Percentiles rank a stretch among this genome's conserved stretches.
Evolutionary conservation across 2,329 filamentous ascomycete genomes (phyloP).

Genomic region (Penicillium freii): DNA sequence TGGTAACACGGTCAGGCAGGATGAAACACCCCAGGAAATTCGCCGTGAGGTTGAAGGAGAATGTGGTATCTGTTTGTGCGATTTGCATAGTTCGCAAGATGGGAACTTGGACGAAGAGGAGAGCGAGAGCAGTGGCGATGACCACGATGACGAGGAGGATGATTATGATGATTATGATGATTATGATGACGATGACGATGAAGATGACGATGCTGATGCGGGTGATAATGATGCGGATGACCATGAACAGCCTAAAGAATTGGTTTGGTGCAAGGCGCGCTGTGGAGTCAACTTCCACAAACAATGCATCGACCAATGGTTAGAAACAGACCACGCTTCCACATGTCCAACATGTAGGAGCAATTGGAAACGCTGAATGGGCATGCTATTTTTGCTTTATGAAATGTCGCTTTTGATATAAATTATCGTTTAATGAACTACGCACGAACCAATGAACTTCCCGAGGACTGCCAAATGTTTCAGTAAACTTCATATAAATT

Average conservation of each 20-base stretch:
- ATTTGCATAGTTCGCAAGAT: background rate
- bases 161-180: background rate
- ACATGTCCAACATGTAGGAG: conserved; percentile 20
- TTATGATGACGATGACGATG: background rate
- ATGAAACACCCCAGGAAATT: background rate
- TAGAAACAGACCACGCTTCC: background rate
- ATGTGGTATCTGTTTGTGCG: conserved; percentile 13
- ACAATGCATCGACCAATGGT: conserved; percentile 20
- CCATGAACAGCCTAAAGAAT: background rate
- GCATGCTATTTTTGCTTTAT: background rate
- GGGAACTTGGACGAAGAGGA: background rate
- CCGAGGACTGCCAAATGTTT: too few relatives aligned
- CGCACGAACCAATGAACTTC: background rate
- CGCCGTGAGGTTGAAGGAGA: conserved; percentile 13
- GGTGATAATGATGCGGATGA: background rate
- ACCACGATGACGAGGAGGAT: background rate
- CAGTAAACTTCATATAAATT: too few relatives aligned
- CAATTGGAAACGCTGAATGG: conserved; percentile 7
- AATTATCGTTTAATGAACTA: background rate
- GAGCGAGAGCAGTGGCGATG: background rate
- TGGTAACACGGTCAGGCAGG: background rate
- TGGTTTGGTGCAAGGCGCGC: conserved; percentile 22
- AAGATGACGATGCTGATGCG: background rate
- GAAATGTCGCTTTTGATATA: background rate
- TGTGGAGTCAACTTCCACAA: conserved; percentile 26